Conservation (phyloP, 257 asterid species). For the Plectranthus barbatus region DNA sequence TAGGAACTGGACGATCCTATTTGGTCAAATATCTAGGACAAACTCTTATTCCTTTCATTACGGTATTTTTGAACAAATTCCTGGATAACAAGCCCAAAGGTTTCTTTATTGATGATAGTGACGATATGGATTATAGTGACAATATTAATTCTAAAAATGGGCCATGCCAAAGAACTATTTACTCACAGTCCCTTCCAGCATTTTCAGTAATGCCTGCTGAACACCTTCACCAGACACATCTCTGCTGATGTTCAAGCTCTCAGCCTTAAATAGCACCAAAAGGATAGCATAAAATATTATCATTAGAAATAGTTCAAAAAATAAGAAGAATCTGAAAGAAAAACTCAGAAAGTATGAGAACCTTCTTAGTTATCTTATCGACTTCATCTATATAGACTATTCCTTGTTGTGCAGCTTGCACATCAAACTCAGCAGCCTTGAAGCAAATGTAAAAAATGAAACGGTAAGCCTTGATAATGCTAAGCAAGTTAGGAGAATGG, state of each 20-base stretch:
- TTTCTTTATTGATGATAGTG: too few species aligned
- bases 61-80: too few species aligned
- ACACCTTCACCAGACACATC: conserved; percentile 98
- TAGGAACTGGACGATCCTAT: background rate
- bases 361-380: conserved; percentile 96
- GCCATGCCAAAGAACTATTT: conserved; percentile 5
- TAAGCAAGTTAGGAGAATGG: conserved; percentile 24
- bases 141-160: background rate
- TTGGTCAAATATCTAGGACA: background rate
- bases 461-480: conserved; percentile 15
- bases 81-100: too few species aligned
- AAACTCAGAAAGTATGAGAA: conserved; percentile 16
- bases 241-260: conserved; percentile 83
- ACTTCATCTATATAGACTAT: conserved; percentile 95
- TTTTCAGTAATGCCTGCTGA: conserved; percentile 91
- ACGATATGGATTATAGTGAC: too few species aligned
- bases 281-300: conserved; percentile 7
- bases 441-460: conserved; percentile 28
- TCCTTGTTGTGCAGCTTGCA: conserved; percentile 97
- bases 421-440: conserved; percentile 89
- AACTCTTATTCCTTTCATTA: too few species aligned
- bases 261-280: conserved; percentile 52
- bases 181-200: conserved; percentile 97
- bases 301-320: conserved; percentile 3
- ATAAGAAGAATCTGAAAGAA: conserved; percentile 5